Percentiles rank a stretch among this genome's conserved stretches.
Conservation (phyloP, 257 asterid species). For the Penstemon barbatus region DNA sequence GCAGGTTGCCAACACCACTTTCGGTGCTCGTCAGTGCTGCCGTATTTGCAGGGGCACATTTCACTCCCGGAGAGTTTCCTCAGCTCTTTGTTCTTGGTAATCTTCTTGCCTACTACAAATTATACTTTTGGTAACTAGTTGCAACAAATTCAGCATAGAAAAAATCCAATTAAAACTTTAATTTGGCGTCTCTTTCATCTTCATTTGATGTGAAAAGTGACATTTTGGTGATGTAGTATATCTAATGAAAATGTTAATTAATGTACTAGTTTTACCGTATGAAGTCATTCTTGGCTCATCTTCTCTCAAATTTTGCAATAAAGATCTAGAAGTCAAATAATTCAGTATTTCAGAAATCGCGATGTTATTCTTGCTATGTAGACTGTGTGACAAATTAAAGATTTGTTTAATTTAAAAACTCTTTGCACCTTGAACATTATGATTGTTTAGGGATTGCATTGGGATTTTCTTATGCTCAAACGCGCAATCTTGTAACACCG, state of each 20-base stretch:
- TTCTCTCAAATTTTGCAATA: no score
- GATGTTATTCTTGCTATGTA: no score
- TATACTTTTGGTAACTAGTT: constrained; percentile 3
- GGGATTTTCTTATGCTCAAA: constrained; percentile 91
- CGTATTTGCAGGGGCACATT: constrained; percentile 87
- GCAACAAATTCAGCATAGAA: neutral
- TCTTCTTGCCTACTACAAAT: constrained; percentile 16
- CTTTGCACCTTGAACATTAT: neutral
- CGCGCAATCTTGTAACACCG: constrained; percentile 89
- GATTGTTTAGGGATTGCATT: constrained; percentile 58
- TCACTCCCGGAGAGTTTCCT: constrained; percentile 92
- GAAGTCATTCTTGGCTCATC: no score
- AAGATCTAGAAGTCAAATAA: no score
- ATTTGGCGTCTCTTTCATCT: neutral
- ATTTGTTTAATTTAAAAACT: no score
- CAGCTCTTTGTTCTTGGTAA: constrained; percentile 92
- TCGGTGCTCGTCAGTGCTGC: constrained; percentile 80
- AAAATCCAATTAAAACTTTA: constrained; percentile 4
- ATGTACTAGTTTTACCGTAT: no score
- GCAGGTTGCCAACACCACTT: constrained; percentile 94
- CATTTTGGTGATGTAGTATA: no score
- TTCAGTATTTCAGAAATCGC: no score
- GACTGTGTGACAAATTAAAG: no score
- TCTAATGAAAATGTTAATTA: no score
- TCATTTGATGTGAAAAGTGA: neutral